Evolutionary conservation across 225 moss, liverwort and hornwort species (phyloP).

Genomic region (Lunularia cruciata): DNA sequence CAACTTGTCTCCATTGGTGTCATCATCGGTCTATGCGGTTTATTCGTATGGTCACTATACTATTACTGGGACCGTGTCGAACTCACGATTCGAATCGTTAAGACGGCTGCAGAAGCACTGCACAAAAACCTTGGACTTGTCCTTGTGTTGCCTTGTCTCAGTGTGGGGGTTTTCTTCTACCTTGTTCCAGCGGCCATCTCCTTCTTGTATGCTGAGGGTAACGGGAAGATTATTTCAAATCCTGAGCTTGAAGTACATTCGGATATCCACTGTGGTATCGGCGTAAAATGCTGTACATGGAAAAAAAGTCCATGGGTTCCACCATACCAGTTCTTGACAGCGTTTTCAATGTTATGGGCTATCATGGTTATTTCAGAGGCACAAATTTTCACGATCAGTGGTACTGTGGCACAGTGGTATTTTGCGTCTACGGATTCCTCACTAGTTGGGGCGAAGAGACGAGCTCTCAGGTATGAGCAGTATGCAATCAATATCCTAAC

Average conservation of each 20-base stretch:
- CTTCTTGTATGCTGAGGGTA: conserved; percentile 54
- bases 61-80: conserved; percentile 61
- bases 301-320: conserved; percentile 64
- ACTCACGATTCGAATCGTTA: conserved; percentile 61
- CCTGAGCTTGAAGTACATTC: conserved; percentile 50
- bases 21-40: conserved; percentile 42
- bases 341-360: conserved; percentile 61
- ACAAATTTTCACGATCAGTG: conserved; percentile 62
- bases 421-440: conserved; percentile 57
- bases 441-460: conserved; percentile 45
- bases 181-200: conserved; percentile 47
- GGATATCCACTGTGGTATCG: conserved; percentile 44
- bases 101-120: conserved; percentile 66
- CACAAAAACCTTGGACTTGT: conserved; percentile 65
- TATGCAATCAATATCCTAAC: not conserved
- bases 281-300: conserved; percentile 72
- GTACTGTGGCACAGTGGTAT: conserved; percentile 77
- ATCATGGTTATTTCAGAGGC: conserved; percentile 51
- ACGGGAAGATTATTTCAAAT: conserved; percentile 61
- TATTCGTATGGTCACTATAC: conserved; percentile 50
- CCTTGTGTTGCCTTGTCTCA: conserved; percentile 56
- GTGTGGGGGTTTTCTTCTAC: conserved; percentile 39
- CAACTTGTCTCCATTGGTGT: conserved; percentile 34
- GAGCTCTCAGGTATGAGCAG: conserved; percentile 48
- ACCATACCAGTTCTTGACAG: conserved; percentile 46